Percentiles rank a stretch among this genome's conserved stretches.
Evolutionary conservation across 176 grass and related monocot genomes (phyloP).

Genomic region (Aegilops bicornis): DNA sequence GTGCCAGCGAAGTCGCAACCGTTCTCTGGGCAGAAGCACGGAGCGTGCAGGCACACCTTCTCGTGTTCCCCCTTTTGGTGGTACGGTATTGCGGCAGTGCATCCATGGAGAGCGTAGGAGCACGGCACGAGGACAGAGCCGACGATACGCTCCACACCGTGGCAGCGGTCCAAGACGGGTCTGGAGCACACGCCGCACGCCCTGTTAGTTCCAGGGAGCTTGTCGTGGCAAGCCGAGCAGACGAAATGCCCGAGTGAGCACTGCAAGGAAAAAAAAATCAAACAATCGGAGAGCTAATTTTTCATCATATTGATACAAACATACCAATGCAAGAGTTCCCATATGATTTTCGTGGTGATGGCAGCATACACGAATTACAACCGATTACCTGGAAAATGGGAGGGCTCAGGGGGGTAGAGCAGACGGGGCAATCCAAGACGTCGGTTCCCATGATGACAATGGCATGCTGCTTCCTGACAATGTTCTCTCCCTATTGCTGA

Average conservation of each 20-base stretch:
- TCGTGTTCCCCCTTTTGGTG: not conserved
- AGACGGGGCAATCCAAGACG: too few species aligned
- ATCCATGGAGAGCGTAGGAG: not conserved
- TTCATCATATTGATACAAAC: too few species aligned
- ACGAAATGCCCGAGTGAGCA: not conserved
- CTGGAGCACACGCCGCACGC: not conserved
- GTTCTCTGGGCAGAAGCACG: slow-evolving; percentile 14
- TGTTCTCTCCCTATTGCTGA: too few species aligned
- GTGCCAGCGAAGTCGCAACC: not conserved
- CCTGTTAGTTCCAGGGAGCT: not conserved
- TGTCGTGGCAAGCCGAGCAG: not conserved
- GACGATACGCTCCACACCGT: not conserved
- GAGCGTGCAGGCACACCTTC: not conserved
- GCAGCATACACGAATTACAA: too few species aligned
- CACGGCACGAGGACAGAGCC: not conserved
- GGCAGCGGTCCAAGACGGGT: not conserved
- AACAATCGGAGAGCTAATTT: too few species aligned
- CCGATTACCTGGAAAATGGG: too few species aligned
- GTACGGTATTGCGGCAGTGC: not conserved
- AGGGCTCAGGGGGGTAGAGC: too few species aligned
- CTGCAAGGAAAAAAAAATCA: not conserved
- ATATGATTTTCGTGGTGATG: too few species aligned
- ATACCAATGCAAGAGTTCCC: too few species aligned
- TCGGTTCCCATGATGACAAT: too few species aligned
- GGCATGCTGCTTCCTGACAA: too few species aligned